Evolutionary conservation across 768 basidiomycete genomes (phyloP).

Genomic region (Rhodotorula toruloides): DNA sequence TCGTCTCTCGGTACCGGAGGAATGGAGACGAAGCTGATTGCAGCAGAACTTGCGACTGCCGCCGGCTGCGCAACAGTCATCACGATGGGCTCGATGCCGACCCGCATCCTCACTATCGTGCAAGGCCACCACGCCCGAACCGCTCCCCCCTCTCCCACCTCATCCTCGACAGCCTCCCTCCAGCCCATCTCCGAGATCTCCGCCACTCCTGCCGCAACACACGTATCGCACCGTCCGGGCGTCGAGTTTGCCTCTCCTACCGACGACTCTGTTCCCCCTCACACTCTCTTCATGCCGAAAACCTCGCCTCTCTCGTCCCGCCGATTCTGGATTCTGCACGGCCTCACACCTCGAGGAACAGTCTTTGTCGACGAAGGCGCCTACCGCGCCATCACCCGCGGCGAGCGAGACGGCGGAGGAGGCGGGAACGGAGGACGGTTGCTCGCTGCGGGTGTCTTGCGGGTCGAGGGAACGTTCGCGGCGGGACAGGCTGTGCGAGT

Average conservation of each 20-base stretch:
- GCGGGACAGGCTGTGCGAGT: constrained; percentile 90
- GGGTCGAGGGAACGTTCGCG: constrained; percentile 82
- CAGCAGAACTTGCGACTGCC: constrained; percentile 91
- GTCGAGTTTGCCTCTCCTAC: constrained; percentile 16
- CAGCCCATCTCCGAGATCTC: not conserved
- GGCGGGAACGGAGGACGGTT: constrained; percentile 72
- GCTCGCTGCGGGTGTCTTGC: constrained; percentile 83
- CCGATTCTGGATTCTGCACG: constrained; percentile 96
- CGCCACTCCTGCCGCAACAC: not conserved
- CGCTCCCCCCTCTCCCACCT: constrained; percentile 2
- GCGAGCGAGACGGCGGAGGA: constrained; percentile 50
- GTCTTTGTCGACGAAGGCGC: constrained; percentile 87
- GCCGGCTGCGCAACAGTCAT: constrained; percentile 92
- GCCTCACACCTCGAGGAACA: constrained; percentile 77
- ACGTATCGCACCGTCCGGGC: constrained; percentile 6
- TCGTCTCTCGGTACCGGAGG: constrained; percentile 93
- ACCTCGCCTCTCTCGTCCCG: constrained; percentile 69
- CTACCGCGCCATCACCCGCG: constrained; percentile 71
- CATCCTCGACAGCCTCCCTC: not conserved
- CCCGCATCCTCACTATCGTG: constrained; percentile 72
- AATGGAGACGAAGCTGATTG: constrained; percentile 98
- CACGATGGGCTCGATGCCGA: constrained; percentile 71
- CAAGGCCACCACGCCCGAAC: constrained; percentile 58
- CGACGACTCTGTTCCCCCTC: constrained; percentile 55
- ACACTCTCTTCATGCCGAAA: constrained; percentile 81